Base-by-base conservation (phyloP, 768 basidiomycete species). In the Mycena albidolilacea region DNA sequence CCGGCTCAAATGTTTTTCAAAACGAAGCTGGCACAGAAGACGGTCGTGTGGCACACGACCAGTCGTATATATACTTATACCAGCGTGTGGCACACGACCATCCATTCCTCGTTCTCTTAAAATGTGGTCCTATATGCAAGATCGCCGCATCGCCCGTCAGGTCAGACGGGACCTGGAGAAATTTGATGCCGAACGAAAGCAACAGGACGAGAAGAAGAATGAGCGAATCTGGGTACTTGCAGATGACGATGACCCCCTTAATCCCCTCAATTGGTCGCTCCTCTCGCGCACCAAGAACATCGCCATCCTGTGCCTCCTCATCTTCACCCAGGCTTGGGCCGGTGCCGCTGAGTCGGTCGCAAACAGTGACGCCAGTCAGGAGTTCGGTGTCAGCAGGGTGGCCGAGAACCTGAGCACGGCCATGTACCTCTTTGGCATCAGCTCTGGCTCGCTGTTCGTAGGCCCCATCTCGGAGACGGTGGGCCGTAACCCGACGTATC, bases 171-270 rank as follows among this genome's bases (percentile, higher is more conserved):
- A 52, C 50, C 50, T 23, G 50, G 50, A 52, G 50, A 52, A 52
- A 52, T 8, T 52, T 8, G 11, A 52, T 52, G 8, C 11, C 50
- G 50, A 52, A 23, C 21, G 50, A 52, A 52, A 7, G 21, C 50
- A 52, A 52, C 50, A 52, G n/a, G 50, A 52, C 50, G 50, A 52
- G 50, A 52, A 52, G 50, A 52, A 52, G 21, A 52, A 52, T 52
- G 21, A 52, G 21, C 50, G 50, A 52, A 52, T 52, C n/a, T 52
- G 50, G 50, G 50, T 52, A 21, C 7, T 52, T 8, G 50, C 50
- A 52, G 50, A 52, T 23, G 21, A 52, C 50, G 21, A 52, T 52
- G 50, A 52, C 50, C 50, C 50, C 50, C 50, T 52, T n/a, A 52
- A 23, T 52, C 50, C 50, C 21, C 50, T 23, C 50, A 52, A 52